Base-by-base conservation (phyloP, 2,329 filamentous ascomycete species). In the Seiridium cupressi region DNA sequence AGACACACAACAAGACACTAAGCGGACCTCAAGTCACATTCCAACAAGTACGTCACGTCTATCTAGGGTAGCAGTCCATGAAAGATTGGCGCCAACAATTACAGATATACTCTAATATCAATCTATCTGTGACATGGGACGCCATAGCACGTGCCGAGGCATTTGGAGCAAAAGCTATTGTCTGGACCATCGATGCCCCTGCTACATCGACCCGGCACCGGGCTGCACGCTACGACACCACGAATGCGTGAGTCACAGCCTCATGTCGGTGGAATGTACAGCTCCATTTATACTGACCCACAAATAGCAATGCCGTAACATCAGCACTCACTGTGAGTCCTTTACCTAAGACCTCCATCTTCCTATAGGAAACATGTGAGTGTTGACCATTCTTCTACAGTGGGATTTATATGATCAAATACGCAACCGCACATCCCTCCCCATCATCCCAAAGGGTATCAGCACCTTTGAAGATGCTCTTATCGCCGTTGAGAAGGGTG, bases 131-230 rank as follows among this genome's bases (percentile, higher is more conserved):
- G 1, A 69, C 67, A 4, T 58, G 63, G 49, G 61, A 63, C 18
- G 31, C 63, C 10, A 66, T 70, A 56, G 59, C 58, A 13, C 62
- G 64, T 5, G 64, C 63, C 40, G 57, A 68, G 60, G 57, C 59
- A 7, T 47, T 62, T 4, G 64, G 62, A 9, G 59, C 51, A 57
- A 68, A 67, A 51, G 69, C 69, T n/a, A 60, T 69, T 49, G 67
- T 70, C 31, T 70, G 67, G 60, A 69, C 64, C 34, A 60, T 70
- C 18, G 68, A 70, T 49, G 66, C 67, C 1, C 62, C 68, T 9
- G 67, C 61, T 2, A 58, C 47, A 7, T 53, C 64, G 7, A 58
- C 58, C 7, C 47, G 58, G 5, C 61, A 60, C 54, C 58, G 61
- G 13, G 58, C 58, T 26, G 58, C 54, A n/a, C 58, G 61, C 40